Base-by-base conservation (phyloP, 176 grass and related monocot genomes). In the Ananas comosus region DNA sequence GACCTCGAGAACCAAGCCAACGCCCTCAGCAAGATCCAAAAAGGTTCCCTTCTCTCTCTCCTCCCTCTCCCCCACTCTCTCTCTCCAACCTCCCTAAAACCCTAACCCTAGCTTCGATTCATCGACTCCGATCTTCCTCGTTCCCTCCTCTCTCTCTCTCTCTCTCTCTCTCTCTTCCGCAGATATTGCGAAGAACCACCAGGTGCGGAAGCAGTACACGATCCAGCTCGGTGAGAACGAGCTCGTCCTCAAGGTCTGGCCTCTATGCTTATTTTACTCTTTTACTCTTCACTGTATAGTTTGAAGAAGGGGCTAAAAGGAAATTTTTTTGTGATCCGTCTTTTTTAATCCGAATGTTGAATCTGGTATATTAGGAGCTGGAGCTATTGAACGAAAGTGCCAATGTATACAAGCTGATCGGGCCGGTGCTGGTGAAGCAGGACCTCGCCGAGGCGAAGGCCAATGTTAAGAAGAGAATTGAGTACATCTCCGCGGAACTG, bases 181-280 rank as follows among this genome's bases (percentile, higher is more conserved):
- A 99, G 95, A 99, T 63, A 84, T 99, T 75, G 77, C 87, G 11
- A 94, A 99, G 90, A 93, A 99, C 66, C 95, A 99, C 75, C 87
- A 99, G 85, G 85, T 99, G 18, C 80, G 90, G 78, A 99, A 99
- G 84, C 95, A 99, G 82, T 99, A 91, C 90, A 99, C 90, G 48
- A 93, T 99, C 78, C 90, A 99, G 85, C 84, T 94, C 63, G 90
- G 90, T 21, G 95, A 99, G 84, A 99, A 94, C 71, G 95, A 99
- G 74, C 87, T 99, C 75, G 95, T 99, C 73, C 95, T 94, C 70
- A 99, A 93, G 89, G 94, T 76, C 28, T 14, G 0, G 14, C 52
- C 50, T 51, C 13, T 64, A 49, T 61, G 3, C n/a, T 16, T n/a
- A 72, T 48, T 72, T 22, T 0, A 29, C 3, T 70, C 67, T 66